Percentiles rank a stretch among this genome's conserved stretches.
Conservation (phyloP, 148 eudicot species). For the Pharnaceum exiguum region DNA sequence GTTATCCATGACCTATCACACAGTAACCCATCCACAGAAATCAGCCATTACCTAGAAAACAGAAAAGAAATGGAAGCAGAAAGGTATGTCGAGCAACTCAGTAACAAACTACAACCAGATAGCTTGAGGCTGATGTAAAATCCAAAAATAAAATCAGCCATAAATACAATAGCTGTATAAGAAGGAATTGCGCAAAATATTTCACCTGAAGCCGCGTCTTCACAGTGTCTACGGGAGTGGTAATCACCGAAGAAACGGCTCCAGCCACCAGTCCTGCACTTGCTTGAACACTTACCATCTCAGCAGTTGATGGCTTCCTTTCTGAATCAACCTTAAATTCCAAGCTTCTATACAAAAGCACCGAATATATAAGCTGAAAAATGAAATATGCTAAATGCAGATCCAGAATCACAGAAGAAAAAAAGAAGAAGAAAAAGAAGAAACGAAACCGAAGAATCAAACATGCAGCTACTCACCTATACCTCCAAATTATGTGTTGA, state of each 20-base stretch:
- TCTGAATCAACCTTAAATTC: slow-evolving; percentile 40
- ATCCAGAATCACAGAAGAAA: not conserved
- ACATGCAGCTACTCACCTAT: not conserved
- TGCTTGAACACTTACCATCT: slow-evolving; percentile 69
- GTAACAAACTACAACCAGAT: not conserved
- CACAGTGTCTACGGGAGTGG: slow-evolving; percentile 76
- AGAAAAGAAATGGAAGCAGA: no score
- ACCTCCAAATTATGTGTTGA: slow-evolving; percentile 79
- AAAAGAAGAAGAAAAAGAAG: not conserved
- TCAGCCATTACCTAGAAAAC: no score
- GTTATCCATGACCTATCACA: slow-evolving; percentile 52
- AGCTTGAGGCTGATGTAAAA: no score
- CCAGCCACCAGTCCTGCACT: slow-evolving; percentile 71
- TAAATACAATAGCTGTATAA: no score
- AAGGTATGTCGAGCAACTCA: no score
- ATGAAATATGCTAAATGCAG: not conserved
- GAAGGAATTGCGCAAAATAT: not conserved
- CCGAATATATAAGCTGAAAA: no score
- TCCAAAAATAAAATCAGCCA: no score
- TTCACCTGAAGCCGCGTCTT: slow-evolving; percentile 76
- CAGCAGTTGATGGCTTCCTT: slow-evolving; percentile 56
- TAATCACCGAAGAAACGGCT: slow-evolving; percentile 65
- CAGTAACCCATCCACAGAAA: not conserved
- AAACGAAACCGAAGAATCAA: not conserved
- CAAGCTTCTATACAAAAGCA: slow-evolving; percentile 64